These are phyloP conservation scores for Solanum paucissectum DNA, from an alignment of 257 asterid genomes.

Conservation along the genomic window DNA sequence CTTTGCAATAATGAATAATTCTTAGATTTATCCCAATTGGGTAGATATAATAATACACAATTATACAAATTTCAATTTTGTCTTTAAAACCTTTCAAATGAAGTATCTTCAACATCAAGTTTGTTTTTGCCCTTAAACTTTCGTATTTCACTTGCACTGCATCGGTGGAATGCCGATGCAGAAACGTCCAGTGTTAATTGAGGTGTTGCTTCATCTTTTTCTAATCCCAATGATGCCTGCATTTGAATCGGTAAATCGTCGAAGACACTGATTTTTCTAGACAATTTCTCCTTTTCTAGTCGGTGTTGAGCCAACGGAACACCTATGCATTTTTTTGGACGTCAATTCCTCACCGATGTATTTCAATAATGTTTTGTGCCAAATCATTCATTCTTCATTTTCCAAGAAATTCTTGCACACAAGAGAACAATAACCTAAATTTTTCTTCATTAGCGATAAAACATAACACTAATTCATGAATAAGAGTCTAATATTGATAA, in stretches of 20 bases:
- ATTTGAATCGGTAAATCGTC: neutral
- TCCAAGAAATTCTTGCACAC: neutral
- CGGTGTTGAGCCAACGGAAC: neutral
- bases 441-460: no score
- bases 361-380: no score
- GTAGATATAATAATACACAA: neutral
- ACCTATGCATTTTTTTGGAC: neutral
- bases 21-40: neutral
- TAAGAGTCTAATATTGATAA: neutral
- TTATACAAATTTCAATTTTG: neutral
- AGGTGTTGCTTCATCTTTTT: no score
- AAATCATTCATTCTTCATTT: neutral
- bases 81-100: neutral
- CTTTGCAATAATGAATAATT: neutral
- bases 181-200: neutral
- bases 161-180: neutral
- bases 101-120: neutral
- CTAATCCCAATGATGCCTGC: neutral
- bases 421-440: neutral
- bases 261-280: neutral
- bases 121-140: neutral
- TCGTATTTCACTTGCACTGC: neutral
- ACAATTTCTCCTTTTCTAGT: neutral
- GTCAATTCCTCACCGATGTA: neutral
- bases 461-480: neutral